Base-by-base conservation (phyloP, 805 yeast species). In the Ogataea dorogensis region DNA sequence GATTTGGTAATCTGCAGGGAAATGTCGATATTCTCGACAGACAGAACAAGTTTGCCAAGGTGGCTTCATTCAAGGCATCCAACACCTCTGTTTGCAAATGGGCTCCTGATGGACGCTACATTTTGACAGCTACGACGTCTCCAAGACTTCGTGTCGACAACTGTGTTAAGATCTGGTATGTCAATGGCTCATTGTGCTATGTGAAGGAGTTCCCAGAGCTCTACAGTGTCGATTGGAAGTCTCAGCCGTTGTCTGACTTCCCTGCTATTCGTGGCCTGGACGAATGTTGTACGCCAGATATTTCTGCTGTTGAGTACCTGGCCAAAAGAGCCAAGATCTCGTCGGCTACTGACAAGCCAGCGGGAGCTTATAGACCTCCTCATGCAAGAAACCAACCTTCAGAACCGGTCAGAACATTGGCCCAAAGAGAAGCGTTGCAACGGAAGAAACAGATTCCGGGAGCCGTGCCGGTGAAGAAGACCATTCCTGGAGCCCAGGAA, bases 1-100 rank as follows among this genome's bases (percentile, higher is more conserved):
- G 99, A 3, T 93, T 93, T 64, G 99, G 99, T 53, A 93, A 93
- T 63, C 75, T 93, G 59, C 97, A 91, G 67, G 99, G 99, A 43
- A 79, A 89, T 11, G 94, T 93, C 40, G 98, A 94, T 59, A 82
- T 93, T 43, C 80, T 88, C 58, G 98, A 93, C 67, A 84, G 97
- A 58, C 86, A 80, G 60, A 79, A 82, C 57, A 83, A 85, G 62
- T 91, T 88, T 61, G 65, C 71, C 38, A 85, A 86, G 60, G 76
- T 93, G 35, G 71, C 88, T 14, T 73, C 86, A 13, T 83, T 93
- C 54, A 86, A 86, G 56, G 98, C 98, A 10, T 67, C 96, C 28
- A 94, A 93, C 67, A 88, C 98, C 11, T 82, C 95, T n/a, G 94
- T 83, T 28, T 91, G 96, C 61, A 86, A 86, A 60, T 93, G 98